phyloP scores from a whole-genome alignment of 2,329 filamentous ascomycete genomes.

The Pestalotiopsis sp. region DNA sequence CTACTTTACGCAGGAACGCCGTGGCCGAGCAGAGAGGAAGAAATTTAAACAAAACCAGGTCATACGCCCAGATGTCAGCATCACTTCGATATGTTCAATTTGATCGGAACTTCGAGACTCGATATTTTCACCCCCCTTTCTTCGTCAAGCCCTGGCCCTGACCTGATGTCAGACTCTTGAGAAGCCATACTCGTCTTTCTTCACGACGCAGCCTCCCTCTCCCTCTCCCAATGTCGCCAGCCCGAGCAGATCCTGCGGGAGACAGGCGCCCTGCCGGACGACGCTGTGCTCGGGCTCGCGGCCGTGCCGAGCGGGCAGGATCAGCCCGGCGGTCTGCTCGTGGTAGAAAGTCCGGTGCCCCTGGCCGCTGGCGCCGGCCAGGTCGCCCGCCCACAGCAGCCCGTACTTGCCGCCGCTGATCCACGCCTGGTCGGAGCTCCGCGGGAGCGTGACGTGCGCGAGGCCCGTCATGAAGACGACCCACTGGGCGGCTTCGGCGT shows the following conservation, averaged over 20 bases:
- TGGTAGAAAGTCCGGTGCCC: constrained; percentile 6
- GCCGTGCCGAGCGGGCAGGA: background rate
- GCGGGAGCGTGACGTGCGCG: constrained; percentile 6
- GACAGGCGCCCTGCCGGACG: constrained; percentile 2
- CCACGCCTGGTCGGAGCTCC: constrained; percentile 2
- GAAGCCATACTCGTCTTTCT: no score
- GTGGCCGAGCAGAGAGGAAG: no score
- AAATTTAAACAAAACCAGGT: no score
- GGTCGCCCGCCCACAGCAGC: constrained; percentile 4
- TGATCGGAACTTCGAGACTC: no score
- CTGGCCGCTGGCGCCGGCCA: background rate
- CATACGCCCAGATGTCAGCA: no score
- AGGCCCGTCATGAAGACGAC: constrained; percentile 1
- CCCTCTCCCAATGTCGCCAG: background rate
- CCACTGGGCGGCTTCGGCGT: constrained; percentile 7
- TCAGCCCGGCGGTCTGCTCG: constrained; percentile 7
- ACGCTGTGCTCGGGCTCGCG: constrained; percentile 4
- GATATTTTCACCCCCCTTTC: no score
- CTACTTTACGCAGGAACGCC: no score
- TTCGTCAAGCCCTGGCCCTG: no score
- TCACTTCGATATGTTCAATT: no score
- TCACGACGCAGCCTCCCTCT: background rate
- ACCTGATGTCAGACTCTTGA: no score
- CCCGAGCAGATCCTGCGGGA: constrained; percentile 4
- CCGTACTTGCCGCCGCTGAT: constrained; percentile 13